These are phyloP conservation scores for Glebionis coronaria DNA, from an alignment of 129 eudicot species.

Conservation along the genomic window DNA sequence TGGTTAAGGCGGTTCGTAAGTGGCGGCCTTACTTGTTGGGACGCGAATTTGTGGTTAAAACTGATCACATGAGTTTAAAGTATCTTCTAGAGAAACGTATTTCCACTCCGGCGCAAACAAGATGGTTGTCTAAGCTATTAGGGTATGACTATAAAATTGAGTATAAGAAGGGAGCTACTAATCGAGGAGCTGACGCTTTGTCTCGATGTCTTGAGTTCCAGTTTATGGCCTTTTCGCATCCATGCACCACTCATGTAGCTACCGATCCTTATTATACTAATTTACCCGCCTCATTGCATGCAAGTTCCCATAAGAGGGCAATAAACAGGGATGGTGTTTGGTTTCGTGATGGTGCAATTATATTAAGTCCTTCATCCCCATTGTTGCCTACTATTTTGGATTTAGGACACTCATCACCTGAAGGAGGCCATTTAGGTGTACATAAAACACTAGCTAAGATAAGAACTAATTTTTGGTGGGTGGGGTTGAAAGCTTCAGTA, in stretches of 20 bases:
- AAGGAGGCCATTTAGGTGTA: too few species aligned
- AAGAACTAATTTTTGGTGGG: too few species aligned
- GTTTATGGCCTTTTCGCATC: neutral
- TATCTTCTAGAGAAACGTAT: constrained; percentile 2
- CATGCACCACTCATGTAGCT: neutral
- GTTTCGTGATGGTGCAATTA: neutral
- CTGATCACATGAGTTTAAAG: neutral
- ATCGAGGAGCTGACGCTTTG: constrained; percentile 13
- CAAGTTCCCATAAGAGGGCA: neutral
- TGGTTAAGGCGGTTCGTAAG: constrained; percentile 1
- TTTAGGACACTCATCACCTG: too few species aligned
- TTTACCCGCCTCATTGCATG: neutral
- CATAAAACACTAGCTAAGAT: too few species aligned
- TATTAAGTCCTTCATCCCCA: too few species aligned
- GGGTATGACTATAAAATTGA: constrained; percentile 3
- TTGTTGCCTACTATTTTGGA: too few species aligned
- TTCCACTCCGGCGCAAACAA: neutral
- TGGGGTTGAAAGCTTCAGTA: too few species aligned
- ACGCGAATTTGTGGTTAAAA: neutral
- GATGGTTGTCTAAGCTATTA: constrained; percentile 16
- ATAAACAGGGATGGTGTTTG: neutral
- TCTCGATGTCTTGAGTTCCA: neutral
- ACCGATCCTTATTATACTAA: constrained; percentile 3
- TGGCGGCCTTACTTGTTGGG: constrained; percentile 5
- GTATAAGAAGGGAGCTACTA: constrained; percentile 10